Conservation (phyloP, 306 rosid genomes). For the Prunus armeniaca region DNA sequence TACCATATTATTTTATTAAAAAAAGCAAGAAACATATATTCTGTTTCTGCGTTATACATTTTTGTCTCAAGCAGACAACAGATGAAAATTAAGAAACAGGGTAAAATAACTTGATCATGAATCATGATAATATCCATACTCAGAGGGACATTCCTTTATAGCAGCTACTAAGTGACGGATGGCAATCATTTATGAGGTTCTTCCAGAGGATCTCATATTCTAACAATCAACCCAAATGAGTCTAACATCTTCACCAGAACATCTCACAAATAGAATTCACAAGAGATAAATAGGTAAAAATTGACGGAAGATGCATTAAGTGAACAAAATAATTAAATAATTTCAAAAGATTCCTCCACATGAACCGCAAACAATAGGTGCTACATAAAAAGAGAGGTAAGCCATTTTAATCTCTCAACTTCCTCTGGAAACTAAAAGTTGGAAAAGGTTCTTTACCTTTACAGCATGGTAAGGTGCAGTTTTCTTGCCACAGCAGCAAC, state of each 20-base stretch:
- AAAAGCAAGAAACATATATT: not conserved
- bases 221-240: not conserved
- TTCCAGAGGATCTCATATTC: too few relatives aligned
- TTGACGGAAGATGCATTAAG: not conserved
- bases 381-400: not conserved
- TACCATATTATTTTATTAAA: not conserved
- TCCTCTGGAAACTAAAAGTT: not conserved
- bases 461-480: conserved; percentile 63
- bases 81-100: not conserved
- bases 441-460: conserved; percentile 52
- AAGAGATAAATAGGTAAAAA: not conserved
- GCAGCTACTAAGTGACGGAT: not conserved
- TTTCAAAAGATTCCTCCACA: too few relatives aligned
- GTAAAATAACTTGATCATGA: not conserved
- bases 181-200: too few relatives aligned
- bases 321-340: too few relatives aligned
- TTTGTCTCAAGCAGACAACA: not conserved
- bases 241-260: not conserved
- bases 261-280: not conserved
- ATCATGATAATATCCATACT: not conserved
- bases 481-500: conserved; percentile 66
- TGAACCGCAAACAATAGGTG: not conserved
- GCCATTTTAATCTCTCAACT: not conserved
- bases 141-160: not conserved
- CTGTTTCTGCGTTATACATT: not conserved